phyloP scores from a whole-genome alignment of 2,329 filamentous ascomycete species.

The Verticillium dahliae region DNA sequence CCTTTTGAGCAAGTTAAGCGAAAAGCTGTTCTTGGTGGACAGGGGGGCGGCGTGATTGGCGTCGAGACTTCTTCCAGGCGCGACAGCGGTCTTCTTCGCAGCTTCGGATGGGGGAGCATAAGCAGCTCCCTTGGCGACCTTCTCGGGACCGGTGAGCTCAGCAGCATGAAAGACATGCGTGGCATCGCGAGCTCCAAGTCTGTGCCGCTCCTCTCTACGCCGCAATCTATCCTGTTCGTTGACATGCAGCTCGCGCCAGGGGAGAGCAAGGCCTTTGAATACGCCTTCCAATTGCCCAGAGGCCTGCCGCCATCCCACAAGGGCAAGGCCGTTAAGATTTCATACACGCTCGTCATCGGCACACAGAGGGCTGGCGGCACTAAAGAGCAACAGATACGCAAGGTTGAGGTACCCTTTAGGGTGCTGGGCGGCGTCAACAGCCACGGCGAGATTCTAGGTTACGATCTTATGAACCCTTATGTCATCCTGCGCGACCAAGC shows the following conservation, averaged over 20 bases:
- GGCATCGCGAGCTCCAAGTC: slow-evolving; percentile 78
- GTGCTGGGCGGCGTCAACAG: slow-evolving; percentile 89
- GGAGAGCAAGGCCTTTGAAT: slow-evolving; percentile 82
- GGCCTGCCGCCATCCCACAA: slow-evolving; percentile 88
- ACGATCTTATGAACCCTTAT: slow-evolving; percentile 92
- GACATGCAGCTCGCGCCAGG: slow-evolving; percentile 82
- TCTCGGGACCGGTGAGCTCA: slow-evolving; percentile 79
- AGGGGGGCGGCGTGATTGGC: slow-evolving; percentile 80
- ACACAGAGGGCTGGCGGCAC: slow-evolving; percentile 78
- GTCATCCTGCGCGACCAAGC: slow-evolving; percentile 83
- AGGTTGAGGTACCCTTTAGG: slow-evolving; percentile 88
- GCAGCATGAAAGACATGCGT: slow-evolving; percentile 93
- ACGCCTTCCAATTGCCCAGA: slow-evolving; percentile 76
- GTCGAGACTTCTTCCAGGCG: slow-evolving; percentile 62
- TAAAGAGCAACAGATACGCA: slow-evolving; percentile 76
- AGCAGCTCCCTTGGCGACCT: slow-evolving; percentile 84
- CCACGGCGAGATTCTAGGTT: slow-evolving; percentile 80
- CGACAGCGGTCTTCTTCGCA: slow-evolving; percentile 72
- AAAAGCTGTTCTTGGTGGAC: slow-evolving; percentile 82
- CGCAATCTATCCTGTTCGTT: slow-evolving; percentile 93
- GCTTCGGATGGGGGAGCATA: slow-evolving; percentile 82
- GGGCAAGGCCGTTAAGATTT: slow-evolving; percentile 89
- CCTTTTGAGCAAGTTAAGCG: slow-evolving; percentile 95
- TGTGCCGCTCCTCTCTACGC: slow-evolving; percentile 87
- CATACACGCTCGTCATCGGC: slow-evolving; percentile 84